Base-by-base conservation (phyloP, 768 basidiomycete genomes). In the Floccularia luteovirens region DNA sequence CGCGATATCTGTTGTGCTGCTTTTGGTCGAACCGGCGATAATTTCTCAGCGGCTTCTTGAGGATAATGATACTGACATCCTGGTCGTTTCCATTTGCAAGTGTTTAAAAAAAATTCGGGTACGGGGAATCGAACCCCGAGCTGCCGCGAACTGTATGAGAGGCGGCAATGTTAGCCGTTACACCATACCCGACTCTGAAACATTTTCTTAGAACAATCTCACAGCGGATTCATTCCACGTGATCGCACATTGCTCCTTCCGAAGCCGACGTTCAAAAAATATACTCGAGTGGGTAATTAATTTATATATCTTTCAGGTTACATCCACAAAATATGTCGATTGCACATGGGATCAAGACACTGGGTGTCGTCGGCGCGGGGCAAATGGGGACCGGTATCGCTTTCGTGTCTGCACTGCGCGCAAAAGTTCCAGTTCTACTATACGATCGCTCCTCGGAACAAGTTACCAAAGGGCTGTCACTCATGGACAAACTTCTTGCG, bases 341-440 rank as follows among this genome's bases (percentile, higher is more conserved):
- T 39, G 65, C 71, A 14, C 88, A 90, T 51, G 86, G 83, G 34
- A 79, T 92, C 47, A 77, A 75, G 39, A 76, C 69, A 3, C 62
- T 90, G 0, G 90, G 85, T 17, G 77, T 92, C 46, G 70, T 93
- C 24, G 86, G 87, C 32, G 81, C 85, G 14, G 88, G 87, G 36
- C 86, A 90, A 56, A 89, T 88, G 86, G 93, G 93, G 47, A 78
- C 87, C 0, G 94, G 93, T 1, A 97, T 98, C 34, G 89, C 91
- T 46, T 74, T 85, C 38, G 90, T 94, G 30, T 72, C 90, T 14
- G 84, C 89, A 27, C 67, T 92, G 17, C 79, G 84, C 24, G 94
- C 93, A 30, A 81, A 80, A 53, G 81, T 93, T 3, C 80, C 88
- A 2, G 89, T 96, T 3, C 67, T 88, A 24, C 59, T 98, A n/a